Evolutionary conservation across 805 yeast genomes (phyloP).

Genomic region (Candida verbasci): DNA sequence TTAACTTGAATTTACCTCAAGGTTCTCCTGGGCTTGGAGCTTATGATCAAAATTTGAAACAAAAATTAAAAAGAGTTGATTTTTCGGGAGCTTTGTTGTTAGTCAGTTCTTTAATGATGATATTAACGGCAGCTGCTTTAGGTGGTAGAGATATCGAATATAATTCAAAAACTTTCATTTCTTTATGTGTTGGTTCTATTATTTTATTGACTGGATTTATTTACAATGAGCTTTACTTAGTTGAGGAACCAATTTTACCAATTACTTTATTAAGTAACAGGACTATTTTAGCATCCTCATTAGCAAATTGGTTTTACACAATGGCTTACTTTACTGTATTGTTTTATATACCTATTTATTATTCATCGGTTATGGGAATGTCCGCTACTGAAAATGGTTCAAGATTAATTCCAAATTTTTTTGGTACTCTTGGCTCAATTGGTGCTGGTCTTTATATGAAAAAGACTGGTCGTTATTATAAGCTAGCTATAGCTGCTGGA

Average conservation of each 20-base stretch:
- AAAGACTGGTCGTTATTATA: slow-evolving; percentile 60
- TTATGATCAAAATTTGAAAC: slow-evolving; percentile 40
- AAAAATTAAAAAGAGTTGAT: slow-evolving; percentile 57
- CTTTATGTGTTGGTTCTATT: slow-evolving; percentile 28
- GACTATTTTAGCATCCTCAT: slow-evolving; percentile 61
- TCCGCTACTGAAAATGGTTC: slow-evolving; percentile 55
- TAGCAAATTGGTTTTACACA: slow-evolving; percentile 66
- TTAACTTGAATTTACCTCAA: slow-evolving; percentile 43
- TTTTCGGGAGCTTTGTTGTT: slow-evolving; percentile 60
- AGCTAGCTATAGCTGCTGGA: slow-evolving; percentile 40
- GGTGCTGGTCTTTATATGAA: slow-evolving; percentile 65
- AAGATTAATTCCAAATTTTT: slow-evolving; percentile 60
- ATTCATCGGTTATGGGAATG: slow-evolving; percentile 48
- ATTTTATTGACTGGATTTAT: slow-evolving; percentile 40
- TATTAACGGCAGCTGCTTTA: slow-evolving; percentile 62
- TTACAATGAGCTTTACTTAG: slow-evolving; percentile 46
- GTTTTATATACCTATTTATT: slow-evolving; percentile 69
- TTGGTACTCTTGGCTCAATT: slow-evolving; percentile 66
- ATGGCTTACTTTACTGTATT: slow-evolving; percentile 63
- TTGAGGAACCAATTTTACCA: slow-evolving; percentile 67
- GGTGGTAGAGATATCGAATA: slow-evolving; percentile 56
- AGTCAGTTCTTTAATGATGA: slow-evolving; percentile 52
- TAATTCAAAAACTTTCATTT: slow-evolving; percentile 37
- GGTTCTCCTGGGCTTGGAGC: slow-evolving; percentile 57
- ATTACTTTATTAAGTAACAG: slow-evolving; percentile 51